Conservation (phyloP, 495 filamentous ascomycete species). For the Bathelium albidoporum region DNA sequence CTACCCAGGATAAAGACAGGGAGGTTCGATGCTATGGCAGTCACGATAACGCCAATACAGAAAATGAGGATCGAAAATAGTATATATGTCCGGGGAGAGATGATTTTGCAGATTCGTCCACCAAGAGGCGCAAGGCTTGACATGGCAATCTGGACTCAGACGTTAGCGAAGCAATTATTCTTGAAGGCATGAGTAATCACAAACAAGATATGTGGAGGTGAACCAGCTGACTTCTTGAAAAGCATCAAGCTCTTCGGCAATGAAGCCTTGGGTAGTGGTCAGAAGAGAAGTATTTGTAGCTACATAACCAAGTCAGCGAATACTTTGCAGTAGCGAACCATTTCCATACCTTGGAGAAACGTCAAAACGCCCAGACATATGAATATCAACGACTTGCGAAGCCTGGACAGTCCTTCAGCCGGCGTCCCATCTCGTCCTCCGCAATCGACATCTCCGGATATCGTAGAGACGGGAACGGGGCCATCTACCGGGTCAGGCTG, state of each 20-base stretch:
- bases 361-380: not conserved
- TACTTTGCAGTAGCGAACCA: not conserved
- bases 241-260: conserved; percentile 60
- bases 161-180: not conserved
- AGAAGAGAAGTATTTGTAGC: conserved; percentile 64
- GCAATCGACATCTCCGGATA: not conserved
- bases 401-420: conserved; percentile 1
- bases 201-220: conserved; percentile 54
- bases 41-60: conserved; percentile 50
- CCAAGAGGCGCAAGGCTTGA: conserved; percentile 55
- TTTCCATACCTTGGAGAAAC: not conserved
- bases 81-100: conserved; percentile 52
- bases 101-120: conserved; percentile 57
- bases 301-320: not conserved
- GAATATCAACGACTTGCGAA: not conserved
- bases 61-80: conserved; percentile 47
- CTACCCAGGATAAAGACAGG: conserved; percentile 55
- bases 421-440: not conserved
- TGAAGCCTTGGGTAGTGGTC: conserved; percentile 61
- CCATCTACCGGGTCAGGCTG: conserved; percentile 1
- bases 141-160: conserved; percentile 46
- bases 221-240: conserved; percentile 67
- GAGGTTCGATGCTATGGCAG: conserved; percentile 46
- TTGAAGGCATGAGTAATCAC: not conserved
- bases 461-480: not conserved